Conservation (phyloP, 345 rosid genomes). For the Eucalyptus leucophloia region DNA sequence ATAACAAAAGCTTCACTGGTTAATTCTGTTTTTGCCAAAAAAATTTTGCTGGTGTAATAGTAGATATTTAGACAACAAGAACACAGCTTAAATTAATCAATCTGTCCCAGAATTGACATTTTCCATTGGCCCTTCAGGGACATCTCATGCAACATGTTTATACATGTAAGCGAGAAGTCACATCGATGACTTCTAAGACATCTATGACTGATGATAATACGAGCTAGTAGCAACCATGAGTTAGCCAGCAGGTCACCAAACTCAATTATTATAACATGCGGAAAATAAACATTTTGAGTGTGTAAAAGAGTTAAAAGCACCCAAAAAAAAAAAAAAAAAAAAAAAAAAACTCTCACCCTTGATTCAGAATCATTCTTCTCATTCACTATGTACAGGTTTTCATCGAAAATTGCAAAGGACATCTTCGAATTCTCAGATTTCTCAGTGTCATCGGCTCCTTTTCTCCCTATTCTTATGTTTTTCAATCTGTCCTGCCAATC, state of each 20-base stretch:
- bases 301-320: background rate
- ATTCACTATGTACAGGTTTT: conserved; percentile 46
- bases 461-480: conserved; percentile 57
- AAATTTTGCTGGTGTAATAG: background rate
- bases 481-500: conserved; percentile 83
- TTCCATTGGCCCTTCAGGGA: background rate
- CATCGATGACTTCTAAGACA: background rate
- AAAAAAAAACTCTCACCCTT: conserved; percentile 32
- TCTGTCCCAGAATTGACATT: background rate
- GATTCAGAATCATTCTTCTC: conserved; percentile 64
- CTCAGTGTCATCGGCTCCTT: conserved; percentile 48
- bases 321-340: background rate
- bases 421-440: conserved; percentile 45
- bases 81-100: background rate
- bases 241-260: background rate
- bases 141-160: background rate
- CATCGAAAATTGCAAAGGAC: conserved; percentile 65
- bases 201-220: background rate
- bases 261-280: background rate
- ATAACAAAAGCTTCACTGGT: background rate
- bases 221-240: background rate
- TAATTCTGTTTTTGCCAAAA: background rate
- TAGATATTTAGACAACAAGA: background rate
- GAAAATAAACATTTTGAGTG: background rate
- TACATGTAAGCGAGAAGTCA: background rate